Evolutionary conservation across 495 filamentous ascomycete species (phyloP), one percentile per base, ranked within the genome.

Genomic region (Terfezia boudieri): DNA sequence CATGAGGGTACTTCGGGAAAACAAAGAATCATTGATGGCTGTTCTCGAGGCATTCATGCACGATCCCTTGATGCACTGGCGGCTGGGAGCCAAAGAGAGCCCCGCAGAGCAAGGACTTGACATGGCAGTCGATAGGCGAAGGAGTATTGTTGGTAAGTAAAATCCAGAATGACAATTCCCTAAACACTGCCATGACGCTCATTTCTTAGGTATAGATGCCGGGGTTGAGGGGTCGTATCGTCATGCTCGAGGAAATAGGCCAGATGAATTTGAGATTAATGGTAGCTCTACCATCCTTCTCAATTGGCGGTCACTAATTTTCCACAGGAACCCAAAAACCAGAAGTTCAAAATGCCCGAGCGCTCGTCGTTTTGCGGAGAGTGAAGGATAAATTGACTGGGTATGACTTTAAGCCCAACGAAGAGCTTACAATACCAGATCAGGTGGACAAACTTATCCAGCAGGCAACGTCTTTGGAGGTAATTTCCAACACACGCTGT

Each of bases 41-140:
- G 90, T 99, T 17, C 72, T 99, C 37, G 90, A 99, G 74, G 90
- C 90, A 78, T 99, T 99, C 70, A 93, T 99, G 62, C 90, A 99
- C 62, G 90, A 99, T 66, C 90, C 90, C 26, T 73, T 99, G 38
- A 84, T 99, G 58, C 95, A 89, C 56, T 99, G 90, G 90, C 81
- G 92, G 58, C 76, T 99, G 37, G 86, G 83, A 37, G 81, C 84
- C 46, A 83, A 86, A 37, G 83, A 89, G 55, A 87, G 83, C 17
- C 63, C 63, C 7, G 54, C 60, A 9, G 62, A 66, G 26, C 49
- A 55, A 36, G 56, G 56, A 7, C 55, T 61, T 8, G 38, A 20
- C 12, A 58, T 46, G 41, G 1, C 41, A 14, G 41, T 46, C 8
- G 41, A 46, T 41, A 62, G 59, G 37, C 60, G 60, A 8, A 52